Evolutionary conservation across 805 yeast species (phyloP), one percentile per base, ranked within the genome.

Genomic region (Monosporozyma solicola): DNA sequence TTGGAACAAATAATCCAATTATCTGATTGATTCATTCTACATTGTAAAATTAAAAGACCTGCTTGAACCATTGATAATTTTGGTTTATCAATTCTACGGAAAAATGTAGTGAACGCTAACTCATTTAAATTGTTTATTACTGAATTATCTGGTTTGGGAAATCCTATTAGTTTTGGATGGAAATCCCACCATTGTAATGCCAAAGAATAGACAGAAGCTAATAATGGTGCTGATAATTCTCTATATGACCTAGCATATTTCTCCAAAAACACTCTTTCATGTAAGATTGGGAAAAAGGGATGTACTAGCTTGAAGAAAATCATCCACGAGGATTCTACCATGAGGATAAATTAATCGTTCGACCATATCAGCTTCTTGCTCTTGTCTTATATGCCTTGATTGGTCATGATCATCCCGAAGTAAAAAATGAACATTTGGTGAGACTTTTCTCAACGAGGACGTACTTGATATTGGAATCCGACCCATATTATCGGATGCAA

Each of bases 111-210:
- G 45, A 82, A 67, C 1, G 95, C 88, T 55, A 87, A 78, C 54
- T 83, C 80, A 60, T 83, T 83, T 53, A 92, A 70, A 1, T 83
- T 80, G 9, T 78, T 80, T 4, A 80, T 83, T 7, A 67, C 65
- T 11, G 46, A 24, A 43, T 15, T 43, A 65, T 88, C 85, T 0
- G 97, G 97, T 58, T 87, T 86, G 0, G 90, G 83, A 52, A 79
- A 81, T 24, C 87, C 80, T 50, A 88, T 80, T 51, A 91, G 73
- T 55, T 80, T 83, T 1, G 95, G 86, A 53, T 72, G 75, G 31
- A 66, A 70, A 59, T 87, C 92, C 97, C 97, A 91, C 95, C 96
- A 89, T 65, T 88, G 92, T 46, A 87, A 78, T 0, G 97, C 96
- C 54, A 91, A 72, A 9, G 87, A 81, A 64, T 92, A 92, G 1